Evolutionary conservation across 805 yeast genomes (phyloP), one percentile per base, ranked within the genome.

Genomic region (Suhomyces sp.): DNA sequence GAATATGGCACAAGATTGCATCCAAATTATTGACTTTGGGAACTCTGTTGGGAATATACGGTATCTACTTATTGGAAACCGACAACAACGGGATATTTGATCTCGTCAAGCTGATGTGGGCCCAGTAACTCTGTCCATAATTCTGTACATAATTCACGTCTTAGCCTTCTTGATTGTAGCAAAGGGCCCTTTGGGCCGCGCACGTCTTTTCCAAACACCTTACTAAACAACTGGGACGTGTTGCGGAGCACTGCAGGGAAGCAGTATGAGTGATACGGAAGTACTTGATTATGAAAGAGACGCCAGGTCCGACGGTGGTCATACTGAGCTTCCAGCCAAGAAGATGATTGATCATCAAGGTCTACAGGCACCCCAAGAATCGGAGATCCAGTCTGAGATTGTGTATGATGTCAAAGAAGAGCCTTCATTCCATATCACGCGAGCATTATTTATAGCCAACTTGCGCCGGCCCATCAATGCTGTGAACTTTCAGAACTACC

Each of bases 1-100:
- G 97, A 35, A 68, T 76, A 41, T 82, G 88, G 79, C 86, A 89
- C 72, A 78, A 78, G 55, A 73, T 80, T 37, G 92, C 96, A 51
- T 73, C 83, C 76, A 79, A 78, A 56, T 66, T 90, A 51, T 79
- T 94, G 61, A 80, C 83, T 37, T 72, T 84, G 2, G 97, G 97
- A 37, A 77, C 96, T 2, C 75, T 78, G 49, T 73, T 86, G 35
- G 81, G 89, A 12, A 76, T 85, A 53, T 83, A 86, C 63, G 99
- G 98, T 54, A 75, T 93, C 50, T 94, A 91, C 69, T 76, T 85
- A 55, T 75, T 91, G 63, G 93, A 87, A 65, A 86, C 96, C 10
- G 83, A 86, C 54, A 86, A 85, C 59, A 84, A 83, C 61, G 99
- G 99, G 6, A 58, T 93, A 35, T 78, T 84, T 51, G 89, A 85